Evolutionary conservation across 345 rosid species (phyloP).

Genomic region (Leavenworthia alabamica): DNA sequence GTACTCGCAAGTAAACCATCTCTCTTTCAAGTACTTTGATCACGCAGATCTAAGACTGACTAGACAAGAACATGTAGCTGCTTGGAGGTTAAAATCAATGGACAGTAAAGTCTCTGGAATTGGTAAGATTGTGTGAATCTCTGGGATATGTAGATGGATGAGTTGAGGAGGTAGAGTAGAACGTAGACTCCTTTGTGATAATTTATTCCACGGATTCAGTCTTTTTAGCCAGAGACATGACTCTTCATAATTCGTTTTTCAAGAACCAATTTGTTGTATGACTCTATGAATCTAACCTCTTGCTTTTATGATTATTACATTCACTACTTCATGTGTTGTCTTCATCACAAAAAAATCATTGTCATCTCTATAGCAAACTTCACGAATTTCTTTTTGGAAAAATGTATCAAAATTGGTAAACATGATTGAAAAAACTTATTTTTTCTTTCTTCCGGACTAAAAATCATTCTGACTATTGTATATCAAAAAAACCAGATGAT

Average conservation of each 20-base stretch:
- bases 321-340: not conserved
- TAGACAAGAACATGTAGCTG: not conserved
- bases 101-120: not conserved
- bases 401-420: too few species aligned
- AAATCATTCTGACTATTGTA: too few species aligned
- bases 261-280: slow-evolving; percentile 1
- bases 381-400: too few species aligned
- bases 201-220: slow-evolving; percentile 16
- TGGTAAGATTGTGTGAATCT: not conserved
- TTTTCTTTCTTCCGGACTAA: too few species aligned
- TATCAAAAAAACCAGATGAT: too few species aligned
- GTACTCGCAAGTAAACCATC: slow-evolving; percentile 39
- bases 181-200: slow-evolving; percentile 17
- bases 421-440: too few species aligned
- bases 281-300: slow-evolving; percentile 12
- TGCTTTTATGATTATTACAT: not conserved
- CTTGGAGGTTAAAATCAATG: not conserved
- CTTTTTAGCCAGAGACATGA: slow-evolving; percentile 6
- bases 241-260: not conserved
- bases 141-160: not conserved
- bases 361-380: not conserved
- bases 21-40: not conserved
- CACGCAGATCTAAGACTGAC: not conserved
- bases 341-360: not conserved
- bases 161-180: slow-evolving; percentile 18